These are phyloP conservation scores for Decorospora gaudefroyi DNA, from an alignment of 2,329 filamentous ascomycete genomes.

Conservation along the genomic window DNA sequence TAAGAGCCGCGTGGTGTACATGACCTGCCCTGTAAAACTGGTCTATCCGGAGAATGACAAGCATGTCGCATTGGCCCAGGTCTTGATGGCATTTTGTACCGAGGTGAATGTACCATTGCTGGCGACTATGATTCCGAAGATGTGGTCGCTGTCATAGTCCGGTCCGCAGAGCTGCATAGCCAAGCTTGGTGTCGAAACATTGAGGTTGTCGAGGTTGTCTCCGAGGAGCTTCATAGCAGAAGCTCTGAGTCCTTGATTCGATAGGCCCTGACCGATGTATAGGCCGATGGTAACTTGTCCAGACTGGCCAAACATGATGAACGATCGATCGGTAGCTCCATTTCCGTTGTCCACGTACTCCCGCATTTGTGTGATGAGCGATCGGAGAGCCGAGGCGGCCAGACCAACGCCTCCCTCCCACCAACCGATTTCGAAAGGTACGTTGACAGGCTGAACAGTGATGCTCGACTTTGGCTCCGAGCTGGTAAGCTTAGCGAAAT, in stretches of 20 bases:
- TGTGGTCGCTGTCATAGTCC: background rate
- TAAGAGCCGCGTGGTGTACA: background rate
- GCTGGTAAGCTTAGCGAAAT: background rate
- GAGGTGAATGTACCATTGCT: constrained; percentile 2
- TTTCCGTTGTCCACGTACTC: constrained; percentile 1
- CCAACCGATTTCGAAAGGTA: constrained; percentile 3
- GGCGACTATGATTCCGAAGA: constrained; percentile 1
- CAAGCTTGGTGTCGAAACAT: constrained; percentile 4
- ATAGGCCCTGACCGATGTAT: constrained; percentile 4
- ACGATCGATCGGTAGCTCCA: constrained; percentile 2
- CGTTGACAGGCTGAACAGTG: background rate
- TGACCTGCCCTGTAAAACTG: background rate
- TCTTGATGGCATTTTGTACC: no score
- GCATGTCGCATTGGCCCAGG: constrained; percentile 1
- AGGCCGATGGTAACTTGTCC: constrained; percentile 5
- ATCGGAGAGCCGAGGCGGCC: background rate
- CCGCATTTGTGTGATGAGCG: constrained; percentile 1
- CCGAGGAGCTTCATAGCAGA: constrained; percentile 2
- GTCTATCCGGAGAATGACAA: background rate
- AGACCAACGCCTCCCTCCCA: constrained; percentile 3
- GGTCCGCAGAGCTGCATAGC: constrained; percentile 5
- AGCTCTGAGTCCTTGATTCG: constrained; percentile 1
- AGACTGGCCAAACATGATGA: constrained; percentile 5
- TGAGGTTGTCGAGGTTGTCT: constrained; percentile 6
- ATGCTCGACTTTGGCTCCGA: constrained; percentile 1